Conservation (phyloP, 768 basidiomycete genomes). For the Gloeophyllum trabeum region DNA sequence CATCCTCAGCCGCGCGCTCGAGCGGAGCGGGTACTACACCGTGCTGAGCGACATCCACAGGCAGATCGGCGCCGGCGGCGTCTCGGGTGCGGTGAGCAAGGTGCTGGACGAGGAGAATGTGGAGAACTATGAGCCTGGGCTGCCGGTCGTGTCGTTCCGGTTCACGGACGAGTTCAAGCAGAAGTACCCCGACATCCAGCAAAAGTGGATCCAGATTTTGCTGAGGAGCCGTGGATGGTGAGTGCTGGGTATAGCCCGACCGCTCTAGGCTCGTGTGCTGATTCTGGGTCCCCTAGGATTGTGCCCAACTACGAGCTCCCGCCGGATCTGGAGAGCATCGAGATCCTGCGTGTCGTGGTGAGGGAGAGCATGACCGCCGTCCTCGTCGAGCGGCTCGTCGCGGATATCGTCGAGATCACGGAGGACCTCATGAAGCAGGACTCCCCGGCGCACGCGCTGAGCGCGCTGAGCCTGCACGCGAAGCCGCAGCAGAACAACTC, state of each 20-base stretch:
- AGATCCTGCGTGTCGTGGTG: slow-evolving; percentile 56
- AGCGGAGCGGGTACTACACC: slow-evolving; percentile 38
- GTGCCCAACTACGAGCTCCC: slow-evolving; percentile 53
- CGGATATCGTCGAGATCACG: slow-evolving; percentile 62
- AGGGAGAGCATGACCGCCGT: slow-evolving; percentile 42
- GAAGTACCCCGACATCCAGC: slow-evolving; percentile 44
- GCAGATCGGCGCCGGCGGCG: slow-evolving; percentile 13
- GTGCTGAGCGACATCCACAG: slow-evolving; percentile 48
- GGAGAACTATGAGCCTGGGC: slow-evolving; percentile 34
- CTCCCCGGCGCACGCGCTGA: slow-evolving; percentile 42
- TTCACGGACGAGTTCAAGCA: slow-evolving; percentile 43
- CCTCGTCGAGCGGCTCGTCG: slow-evolving; percentile 51
- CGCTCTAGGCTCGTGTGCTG: too few relatives aligned
- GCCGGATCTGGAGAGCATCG: slow-evolving; percentile 33
- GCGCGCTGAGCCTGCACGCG: slow-evolving; percentile 23
- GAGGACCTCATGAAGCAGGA: slow-evolving; percentile 38
- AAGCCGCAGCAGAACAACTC: slow-evolving; percentile 15
- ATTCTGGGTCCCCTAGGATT: slow-evolving; percentile 32
- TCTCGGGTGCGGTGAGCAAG: slow-evolving; percentile 18
- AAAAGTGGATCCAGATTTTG: slow-evolving; percentile 43
- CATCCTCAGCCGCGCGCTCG: slow-evolving; percentile 53
- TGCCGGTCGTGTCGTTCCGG: slow-evolving; percentile 42
- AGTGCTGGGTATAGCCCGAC: too few relatives aligned
- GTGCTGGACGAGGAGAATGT: slow-evolving; percentile 34
- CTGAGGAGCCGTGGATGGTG: slow-evolving; percentile 35